A percentile compares a stretch with the other conserved stretches of the same genome.
Evolutionary conservation across 148 eudicot genomes (phyloP).

Genomic region (Cornus kousa): DNA sequence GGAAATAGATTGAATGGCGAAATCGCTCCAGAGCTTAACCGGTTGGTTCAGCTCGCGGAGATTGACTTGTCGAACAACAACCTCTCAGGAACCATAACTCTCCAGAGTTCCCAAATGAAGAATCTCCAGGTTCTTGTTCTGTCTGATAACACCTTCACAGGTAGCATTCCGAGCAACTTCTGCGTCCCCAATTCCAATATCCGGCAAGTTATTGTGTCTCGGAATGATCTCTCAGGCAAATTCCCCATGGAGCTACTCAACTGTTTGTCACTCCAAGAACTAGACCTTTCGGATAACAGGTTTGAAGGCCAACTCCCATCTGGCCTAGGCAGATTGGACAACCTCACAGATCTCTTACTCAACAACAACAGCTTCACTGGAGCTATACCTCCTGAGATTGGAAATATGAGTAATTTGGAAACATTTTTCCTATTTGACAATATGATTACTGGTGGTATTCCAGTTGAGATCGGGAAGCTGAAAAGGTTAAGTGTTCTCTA

Average conservation of each 20-base stretch:
- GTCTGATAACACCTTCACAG: slow-evolving; percentile 52
- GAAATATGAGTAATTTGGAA: slow-evolving; percentile 64
- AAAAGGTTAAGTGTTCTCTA: slow-evolving; percentile 53
- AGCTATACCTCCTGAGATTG: slow-evolving; percentile 57
- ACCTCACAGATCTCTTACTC: slow-evolving; percentile 75
- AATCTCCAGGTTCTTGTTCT: slow-evolving; percentile 56
- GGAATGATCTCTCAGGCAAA: slow-evolving; percentile 52
- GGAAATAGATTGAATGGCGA: slow-evolving; percentile 64
- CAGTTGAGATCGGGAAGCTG: slow-evolving; percentile 66
- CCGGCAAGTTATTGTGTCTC: slow-evolving; percentile 43
- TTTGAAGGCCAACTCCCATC: slow-evolving; percentile 60
- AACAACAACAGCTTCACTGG: slow-evolving; percentile 84
- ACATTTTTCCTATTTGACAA: slow-evolving; percentile 58
- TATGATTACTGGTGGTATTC: slow-evolving; percentile 61
- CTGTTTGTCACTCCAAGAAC: slow-evolving; percentile 55
- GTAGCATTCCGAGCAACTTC: slow-evolving; percentile 39
- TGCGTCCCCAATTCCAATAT: slow-evolving; percentile 47
- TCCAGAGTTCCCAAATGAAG: slow-evolving; percentile 38
- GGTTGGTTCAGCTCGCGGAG: slow-evolving; percentile 38
- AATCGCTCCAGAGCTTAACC: slow-evolving; percentile 59
- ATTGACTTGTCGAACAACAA: slow-evolving; percentile 72
- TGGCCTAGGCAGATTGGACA: slow-evolving; percentile 42
- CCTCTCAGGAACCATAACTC: slow-evolving; percentile 53
- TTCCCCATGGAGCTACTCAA: slow-evolving; percentile 56
- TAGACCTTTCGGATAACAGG: slow-evolving; percentile 69